These are phyloP conservation scores for Aspergillus puulaauensis DNA, from an alignment of 2,329 filamentous ascomycete genomes.

Conservation along the genomic window DNA sequence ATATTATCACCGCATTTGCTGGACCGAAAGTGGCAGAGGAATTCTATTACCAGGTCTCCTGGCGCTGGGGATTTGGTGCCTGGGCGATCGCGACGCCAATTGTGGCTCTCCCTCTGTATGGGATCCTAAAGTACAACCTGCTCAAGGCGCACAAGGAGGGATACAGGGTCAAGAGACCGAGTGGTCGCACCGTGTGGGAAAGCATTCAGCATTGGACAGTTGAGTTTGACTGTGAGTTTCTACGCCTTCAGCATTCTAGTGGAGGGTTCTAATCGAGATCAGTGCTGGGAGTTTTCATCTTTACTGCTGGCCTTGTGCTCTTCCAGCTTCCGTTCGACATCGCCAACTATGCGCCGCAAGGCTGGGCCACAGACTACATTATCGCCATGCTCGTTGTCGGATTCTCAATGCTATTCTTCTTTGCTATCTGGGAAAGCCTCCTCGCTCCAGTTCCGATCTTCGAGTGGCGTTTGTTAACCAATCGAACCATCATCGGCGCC, in stretches of 20 bases:
- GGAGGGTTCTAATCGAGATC: too few species aligned
- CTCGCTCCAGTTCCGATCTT: slow-evolving; percentile 56
- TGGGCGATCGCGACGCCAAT: slow-evolving; percentile 62
- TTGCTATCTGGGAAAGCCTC: slow-evolving; percentile 54
- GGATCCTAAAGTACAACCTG: slow-evolving; percentile 55
- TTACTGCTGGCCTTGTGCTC: slow-evolving; percentile 60
- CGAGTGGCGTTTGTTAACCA: slow-evolving; percentile 48
- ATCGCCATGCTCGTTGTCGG: slow-evolving; percentile 57
- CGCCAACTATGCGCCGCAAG: slow-evolving; percentile 34
- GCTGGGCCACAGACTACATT: slow-evolving; percentile 48
- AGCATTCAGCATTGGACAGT: neutral
- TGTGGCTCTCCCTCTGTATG: slow-evolving; percentile 56
- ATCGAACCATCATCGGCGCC: slow-evolving; percentile 19
- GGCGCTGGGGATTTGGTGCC: slow-evolving; percentile 63
- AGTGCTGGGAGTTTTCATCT: slow-evolving; percentile 61
- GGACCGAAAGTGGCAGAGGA: slow-evolving; percentile 54
- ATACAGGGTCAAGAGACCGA: slow-evolving; percentile 35
- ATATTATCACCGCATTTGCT: slow-evolving; percentile 62
- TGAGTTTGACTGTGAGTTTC: neutral
- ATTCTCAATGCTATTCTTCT: slow-evolving; percentile 51
- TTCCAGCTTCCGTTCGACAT: slow-evolving; percentile 67
- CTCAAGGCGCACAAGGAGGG: slow-evolving; percentile 58
- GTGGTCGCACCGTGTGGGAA: neutral
- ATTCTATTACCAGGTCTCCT: slow-evolving; percentile 50
- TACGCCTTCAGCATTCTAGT: too few species aligned